Evolutionary conservation across 2,329 filamentous ascomycete species (phyloP), one percentile per base, ranked within the genome.

Genomic region (Microdochium bolleyi): DNA sequence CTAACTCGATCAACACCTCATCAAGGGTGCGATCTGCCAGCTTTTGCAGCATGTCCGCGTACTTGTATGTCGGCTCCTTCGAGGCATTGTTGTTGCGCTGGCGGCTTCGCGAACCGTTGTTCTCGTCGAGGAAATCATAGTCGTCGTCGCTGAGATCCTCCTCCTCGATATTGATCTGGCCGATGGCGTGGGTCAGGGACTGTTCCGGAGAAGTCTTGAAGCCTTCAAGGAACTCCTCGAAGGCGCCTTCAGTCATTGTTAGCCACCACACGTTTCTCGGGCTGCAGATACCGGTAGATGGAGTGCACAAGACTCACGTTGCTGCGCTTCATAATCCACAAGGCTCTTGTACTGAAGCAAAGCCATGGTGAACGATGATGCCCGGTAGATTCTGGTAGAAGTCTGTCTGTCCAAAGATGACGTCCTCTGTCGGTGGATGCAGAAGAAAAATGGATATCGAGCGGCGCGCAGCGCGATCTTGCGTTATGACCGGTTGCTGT

Each of bases 61-160:
- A 99, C 73, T 97, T 97, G 68, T 86, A 75, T 66, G 87, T 89
- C 38, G 84, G 85, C 61, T 76, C 69, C 61, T 70, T 72, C 61
- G 71, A 72, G 58, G 66, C 73, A 59, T 73, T 74, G 49, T 79
- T 71, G 58, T 73, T 72, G 51, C 71, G 76, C 22, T 75, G 77
- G 56, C 67, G 73, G 55, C 75, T 73, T 38, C 75, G 73, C 19
- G 76, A 75, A 51, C 83, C 82, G 57, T 89, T 85, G 56, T 84
- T 81, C 61, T 92, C 87, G 66, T 95, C 89, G 84, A 95, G 90
- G 65, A 95, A 89, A 64, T 96, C 91, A 19, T 46, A 46, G 68
- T 96, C 89, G 63, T 96, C 90, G 64, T 96, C 92, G 70, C 87
- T 91, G 44, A 89, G 79, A 61, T 87, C 88, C 71, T 95, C 87